Evolutionary conservation across 2,329 filamentous ascomycete species (phyloP).

Genomic region (Fusarium duplospermum): DNA sequence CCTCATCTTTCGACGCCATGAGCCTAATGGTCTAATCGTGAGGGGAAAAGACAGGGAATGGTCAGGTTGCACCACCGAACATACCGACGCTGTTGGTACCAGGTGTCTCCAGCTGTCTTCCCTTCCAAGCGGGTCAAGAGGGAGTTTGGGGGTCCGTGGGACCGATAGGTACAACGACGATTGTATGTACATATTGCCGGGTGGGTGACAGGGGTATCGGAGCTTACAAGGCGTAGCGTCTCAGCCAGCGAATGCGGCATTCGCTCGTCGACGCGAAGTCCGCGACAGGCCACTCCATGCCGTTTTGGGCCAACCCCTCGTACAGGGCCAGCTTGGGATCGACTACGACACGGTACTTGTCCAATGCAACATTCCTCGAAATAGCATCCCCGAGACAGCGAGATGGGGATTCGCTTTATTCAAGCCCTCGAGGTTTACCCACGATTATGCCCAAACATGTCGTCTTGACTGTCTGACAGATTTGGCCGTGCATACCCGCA

Average conservation of each 20-base stretch:
- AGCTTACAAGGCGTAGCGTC: constrained; percentile 24
- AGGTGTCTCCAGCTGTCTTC: background rate
- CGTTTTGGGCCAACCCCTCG: constrained; percentile 14
- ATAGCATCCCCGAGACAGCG: constrained; percentile 6
- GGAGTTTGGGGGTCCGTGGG: constrained; percentile 6
- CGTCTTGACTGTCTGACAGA: background rate
- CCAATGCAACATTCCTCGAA: constrained; percentile 16
- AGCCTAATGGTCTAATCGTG: constrained; percentile 24
- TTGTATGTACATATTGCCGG: constrained; percentile 3
- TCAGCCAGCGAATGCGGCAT: constrained; percentile 19
- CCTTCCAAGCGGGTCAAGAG: constrained; percentile 11
- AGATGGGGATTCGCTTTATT: background rate
- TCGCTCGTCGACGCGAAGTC: constrained; percentile 28
- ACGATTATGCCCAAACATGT: background rate
- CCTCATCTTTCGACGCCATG: constrained; percentile 26
- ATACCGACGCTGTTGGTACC: constrained; percentile 28
- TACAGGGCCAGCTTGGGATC: constrained; percentile 15
- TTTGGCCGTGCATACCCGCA: background rate
- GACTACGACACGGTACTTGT: constrained; percentile 20
- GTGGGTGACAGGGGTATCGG: constrained; percentile 25
- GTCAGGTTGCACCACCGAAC: constrained; percentile 27
- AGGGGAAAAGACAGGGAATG: constrained; percentile 12
- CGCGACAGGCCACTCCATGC: constrained; percentile 30
- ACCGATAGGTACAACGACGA: background rate
- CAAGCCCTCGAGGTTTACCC: background rate